Evolutionary conservation across 495 filamentous ascomycete species (phyloP).

Genomic region (Lindgomyces ingoldianus): DNA sequence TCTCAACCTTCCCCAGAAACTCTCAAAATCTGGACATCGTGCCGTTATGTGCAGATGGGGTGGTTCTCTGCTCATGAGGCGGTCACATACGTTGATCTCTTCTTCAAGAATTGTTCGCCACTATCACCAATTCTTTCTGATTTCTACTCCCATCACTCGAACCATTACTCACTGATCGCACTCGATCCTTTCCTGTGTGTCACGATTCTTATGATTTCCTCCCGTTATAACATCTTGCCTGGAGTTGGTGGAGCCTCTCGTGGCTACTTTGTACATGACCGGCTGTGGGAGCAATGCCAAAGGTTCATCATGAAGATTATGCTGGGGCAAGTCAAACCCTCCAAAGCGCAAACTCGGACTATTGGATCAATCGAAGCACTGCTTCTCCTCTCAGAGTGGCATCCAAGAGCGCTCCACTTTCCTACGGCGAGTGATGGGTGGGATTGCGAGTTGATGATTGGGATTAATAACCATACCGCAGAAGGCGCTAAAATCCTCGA

Average conservation of each 20-base stretch:
- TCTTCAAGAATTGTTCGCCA: conserved; percentile 56
- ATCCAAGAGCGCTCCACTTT: conserved; percentile 57
- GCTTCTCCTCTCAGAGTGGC: conserved; percentile 59
- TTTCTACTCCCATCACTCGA: conserved; percentile 52
- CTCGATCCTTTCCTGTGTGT: conserved; percentile 54
- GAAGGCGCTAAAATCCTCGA: conserved; percentile 20
- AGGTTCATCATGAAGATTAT: conserved; percentile 54
- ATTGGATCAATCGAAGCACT: conserved; percentile 56
- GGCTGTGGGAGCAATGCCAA: conserved; percentile 58
- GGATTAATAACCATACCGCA: conserved; percentile 19
- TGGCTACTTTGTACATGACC: conserved; percentile 58
- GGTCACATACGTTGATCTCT: conserved; percentile 48
- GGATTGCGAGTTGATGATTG: conserved; percentile 38
- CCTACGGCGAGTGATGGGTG: conserved; percentile 51
- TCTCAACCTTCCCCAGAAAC: conserved; percentile 40
- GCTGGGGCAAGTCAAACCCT: conserved; percentile 54
- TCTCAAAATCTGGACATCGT: conserved; percentile 53
- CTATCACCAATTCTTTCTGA: conserved; percentile 56
- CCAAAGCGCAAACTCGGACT: conserved; percentile 43
- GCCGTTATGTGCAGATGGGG: conserved; percentile 56
- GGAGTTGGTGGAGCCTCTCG: conserved; percentile 55
- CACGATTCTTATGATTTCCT: conserved; percentile 58
- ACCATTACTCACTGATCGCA: conserved; percentile 51
- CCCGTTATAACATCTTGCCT: conserved; percentile 50
- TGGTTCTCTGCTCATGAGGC: conserved; percentile 58